These are phyloP conservation scores for Domatiomyces globalis DNA, from an alignment of 2,329 filamentous ascomycete species.

Conservation along the genomic window DNA sequence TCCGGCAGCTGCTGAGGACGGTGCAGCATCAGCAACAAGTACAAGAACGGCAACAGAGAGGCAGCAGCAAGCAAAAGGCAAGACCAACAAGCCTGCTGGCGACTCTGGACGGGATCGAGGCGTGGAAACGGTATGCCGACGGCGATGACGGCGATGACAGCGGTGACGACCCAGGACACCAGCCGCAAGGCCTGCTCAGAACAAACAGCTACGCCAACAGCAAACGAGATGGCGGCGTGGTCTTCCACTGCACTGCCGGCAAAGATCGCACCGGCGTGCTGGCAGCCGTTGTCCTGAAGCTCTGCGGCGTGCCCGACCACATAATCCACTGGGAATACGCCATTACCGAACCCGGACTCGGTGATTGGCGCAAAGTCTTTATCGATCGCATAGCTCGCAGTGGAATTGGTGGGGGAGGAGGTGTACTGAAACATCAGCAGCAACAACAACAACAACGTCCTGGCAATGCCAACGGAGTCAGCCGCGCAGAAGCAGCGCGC, in stretches of 20 bases:
- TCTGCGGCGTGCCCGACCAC: conserved; percentile 48
- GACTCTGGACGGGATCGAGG: neutral
- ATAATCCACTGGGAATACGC: conserved; percentile 54
- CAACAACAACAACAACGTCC: neutral
- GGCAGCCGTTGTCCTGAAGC: conserved; percentile 48
- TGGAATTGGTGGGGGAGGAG: conserved; percentile 5
- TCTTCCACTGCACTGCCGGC: conserved; percentile 62
- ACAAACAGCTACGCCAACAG: neutral
- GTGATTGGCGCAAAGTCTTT: conserved; percentile 15
- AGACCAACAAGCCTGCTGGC: neutral
- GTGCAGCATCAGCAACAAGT: neutral
- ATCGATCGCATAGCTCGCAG: conserved; percentile 13
- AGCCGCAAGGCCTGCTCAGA: neutral
- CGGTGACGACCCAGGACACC: conserved; percentile 6
- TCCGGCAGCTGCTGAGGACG: conserved; percentile 39
- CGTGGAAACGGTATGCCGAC: neutral
- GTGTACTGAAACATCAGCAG: neutral
- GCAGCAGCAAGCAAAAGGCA: neutral
- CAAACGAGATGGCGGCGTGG: conserved; percentile 32
- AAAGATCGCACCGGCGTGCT: conserved; percentile 66
- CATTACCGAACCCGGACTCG: conserved; percentile 50
- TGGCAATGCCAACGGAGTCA: conserved; percentile 2
- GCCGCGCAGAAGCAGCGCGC: conserved; percentile 13
- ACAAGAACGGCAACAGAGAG: neutral
- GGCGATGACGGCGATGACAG: conserved; percentile 1